Evolutionary conservation across 164 flowering plant species (phyloP).

Genomic region (Akebia trifoliata): DNA sequence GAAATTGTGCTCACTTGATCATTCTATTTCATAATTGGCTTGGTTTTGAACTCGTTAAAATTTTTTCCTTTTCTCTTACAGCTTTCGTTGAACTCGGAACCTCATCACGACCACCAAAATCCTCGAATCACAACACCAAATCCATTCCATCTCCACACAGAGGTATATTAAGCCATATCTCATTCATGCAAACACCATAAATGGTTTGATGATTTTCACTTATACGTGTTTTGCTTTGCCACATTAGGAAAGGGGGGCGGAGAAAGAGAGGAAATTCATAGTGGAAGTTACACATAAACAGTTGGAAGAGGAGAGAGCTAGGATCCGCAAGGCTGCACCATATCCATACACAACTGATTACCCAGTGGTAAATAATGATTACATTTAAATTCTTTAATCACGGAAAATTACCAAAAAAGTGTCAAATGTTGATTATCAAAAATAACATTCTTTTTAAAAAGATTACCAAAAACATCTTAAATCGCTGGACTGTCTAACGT

Average conservation of each 20-base stretch:
- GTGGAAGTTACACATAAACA: conserved; percentile 59
- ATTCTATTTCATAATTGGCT: neutral
- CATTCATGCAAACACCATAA: neutral
- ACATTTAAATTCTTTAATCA: neutral
- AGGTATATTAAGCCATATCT: conserved; percentile 30
- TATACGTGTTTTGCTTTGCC: neutral
- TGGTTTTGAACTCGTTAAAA: neutral
- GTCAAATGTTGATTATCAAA: no score
- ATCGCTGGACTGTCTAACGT: no score
- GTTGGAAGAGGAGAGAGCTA: conserved; percentile 72
- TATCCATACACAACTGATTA: conserved; percentile 95
- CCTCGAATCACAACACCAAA: conserved; percentile 68
- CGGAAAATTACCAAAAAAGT: no score
- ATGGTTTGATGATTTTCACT: neutral
- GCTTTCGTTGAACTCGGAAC: conserved; percentile 77
- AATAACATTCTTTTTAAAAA: no score
- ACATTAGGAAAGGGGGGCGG: conserved; percentile 73
- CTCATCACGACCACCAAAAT: conserved; percentile 41
- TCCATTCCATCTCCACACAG: conserved; percentile 87
- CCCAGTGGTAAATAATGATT: conserved; percentile 62
- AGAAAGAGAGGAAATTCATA: conserved; percentile 62
- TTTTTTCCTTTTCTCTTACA: conserved; percentile 20
- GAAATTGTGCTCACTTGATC: neutral
- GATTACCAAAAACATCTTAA: no score
- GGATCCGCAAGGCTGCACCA: conserved; percentile 82